Conservation (phyloP, 2,329 filamentous ascomycete genomes). For the Trichoderma atrobrunneum region DNA sequence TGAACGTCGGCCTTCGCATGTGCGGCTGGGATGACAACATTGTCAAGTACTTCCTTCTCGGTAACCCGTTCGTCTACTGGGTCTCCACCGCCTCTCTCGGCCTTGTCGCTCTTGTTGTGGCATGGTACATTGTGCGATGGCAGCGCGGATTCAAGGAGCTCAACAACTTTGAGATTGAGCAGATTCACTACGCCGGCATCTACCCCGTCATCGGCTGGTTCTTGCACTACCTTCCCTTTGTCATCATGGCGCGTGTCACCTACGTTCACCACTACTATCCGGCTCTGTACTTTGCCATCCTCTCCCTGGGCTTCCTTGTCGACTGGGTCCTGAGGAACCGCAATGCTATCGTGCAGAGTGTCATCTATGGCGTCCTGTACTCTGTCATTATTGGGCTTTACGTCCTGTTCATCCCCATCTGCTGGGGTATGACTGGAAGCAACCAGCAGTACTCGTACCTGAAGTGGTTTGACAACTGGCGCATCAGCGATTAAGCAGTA, state of each 20-base stretch:
- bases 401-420: slow-evolving; percentile 86
- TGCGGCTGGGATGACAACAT: slow-evolving; percentile 96
- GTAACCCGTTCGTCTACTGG: slow-evolving; percentile 97
- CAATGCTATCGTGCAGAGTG: slow-evolving; percentile 60
- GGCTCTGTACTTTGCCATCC: slow-evolving; percentile 93
- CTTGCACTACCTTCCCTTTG: slow-evolving; percentile 92
- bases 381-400: slow-evolving; percentile 74
- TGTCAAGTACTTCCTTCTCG: slow-evolving; percentile 97
- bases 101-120: slow-evolving; percentile 67
- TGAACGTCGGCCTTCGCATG: slow-evolving; percentile 95
- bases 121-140: slow-evolving; percentile 91
- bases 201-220: slow-evolving; percentile 95
- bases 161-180: slow-evolving; percentile 75
- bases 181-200: slow-evolving; percentile 88
- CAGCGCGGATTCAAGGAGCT: slow-evolving; percentile 91
- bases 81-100: slow-evolving; percentile 78
- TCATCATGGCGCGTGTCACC: slow-evolving; percentile 96
- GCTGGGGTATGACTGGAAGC: slow-evolving; percentile 89
- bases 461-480: slow-evolving; percentile 91
- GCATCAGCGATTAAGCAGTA: slow-evolving; percentile 61
- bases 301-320: slow-evolving; percentile 80
- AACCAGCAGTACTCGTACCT: slow-evolving; percentile 85
- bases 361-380: slow-evolving; percentile 74
- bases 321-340: slow-evolving; percentile 77
- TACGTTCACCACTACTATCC: slow-evolving; percentile 99